These are phyloP conservation scores for Pelargonium citronellum DNA, from an alignment of 441 rosid species.

Conservation along the genomic window DNA sequence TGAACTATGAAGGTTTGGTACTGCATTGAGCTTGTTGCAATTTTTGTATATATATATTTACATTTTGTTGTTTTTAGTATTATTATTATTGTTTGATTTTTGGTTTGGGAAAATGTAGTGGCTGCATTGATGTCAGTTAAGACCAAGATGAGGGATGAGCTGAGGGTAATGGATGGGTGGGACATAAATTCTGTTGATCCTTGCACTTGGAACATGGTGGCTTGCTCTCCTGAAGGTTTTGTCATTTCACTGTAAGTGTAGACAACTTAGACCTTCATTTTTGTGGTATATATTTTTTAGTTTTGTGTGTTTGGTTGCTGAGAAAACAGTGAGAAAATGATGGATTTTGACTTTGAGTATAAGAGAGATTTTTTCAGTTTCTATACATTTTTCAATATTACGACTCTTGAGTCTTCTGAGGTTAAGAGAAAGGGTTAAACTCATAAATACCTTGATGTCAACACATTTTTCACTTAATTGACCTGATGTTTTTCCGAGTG, in stretches of 20 bases:
- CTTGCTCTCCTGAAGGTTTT: conserved; percentile 70
- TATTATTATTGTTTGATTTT: neutral
- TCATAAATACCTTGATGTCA: no score
- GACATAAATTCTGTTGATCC: conserved; percentile 95
- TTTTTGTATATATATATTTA: conserved; percentile 5
- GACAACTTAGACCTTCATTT: no score
- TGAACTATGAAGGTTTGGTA: neutral
- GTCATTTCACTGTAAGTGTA: conserved; percentile 67
- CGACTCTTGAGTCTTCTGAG: no score
- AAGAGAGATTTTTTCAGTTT: no score
- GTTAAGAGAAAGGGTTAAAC: no score
- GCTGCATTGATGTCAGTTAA: conserved; percentile 85
- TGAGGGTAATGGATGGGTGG: conserved; percentile 66
- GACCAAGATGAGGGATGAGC: conserved; percentile 62
- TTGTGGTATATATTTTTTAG: no score
- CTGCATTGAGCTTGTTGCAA: neutral
- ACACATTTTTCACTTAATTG: no score
- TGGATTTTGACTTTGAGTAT: no score
- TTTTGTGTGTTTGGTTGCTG: no score
- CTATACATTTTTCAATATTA: no score
- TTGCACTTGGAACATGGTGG: conserved; percentile 95
- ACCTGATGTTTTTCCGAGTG: no score
- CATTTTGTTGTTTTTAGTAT: neutral
- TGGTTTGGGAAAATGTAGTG: conserved; percentile 32
- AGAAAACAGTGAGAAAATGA: no score